Evolutionary conservation across 2,329 filamentous ascomycete species (phyloP).

Genomic region (Sarocladium strictum): DNA sequence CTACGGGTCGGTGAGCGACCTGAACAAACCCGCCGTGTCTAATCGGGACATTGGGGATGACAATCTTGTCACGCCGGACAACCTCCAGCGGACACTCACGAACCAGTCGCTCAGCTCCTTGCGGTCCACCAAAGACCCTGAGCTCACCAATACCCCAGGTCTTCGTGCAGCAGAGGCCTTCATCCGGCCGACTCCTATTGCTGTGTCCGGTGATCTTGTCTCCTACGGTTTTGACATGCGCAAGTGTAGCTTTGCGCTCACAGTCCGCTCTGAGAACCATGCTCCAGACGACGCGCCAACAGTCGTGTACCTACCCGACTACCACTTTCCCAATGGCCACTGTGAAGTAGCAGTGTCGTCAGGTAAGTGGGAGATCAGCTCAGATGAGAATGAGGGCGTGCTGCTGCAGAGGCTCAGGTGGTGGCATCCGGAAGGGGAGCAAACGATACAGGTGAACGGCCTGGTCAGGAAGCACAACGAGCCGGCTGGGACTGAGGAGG

Average conservation of each 20-base stretch:
- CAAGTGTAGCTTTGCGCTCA: slow-evolving; percentile 70
- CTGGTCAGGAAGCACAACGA: slow-evolving; percentile 59
- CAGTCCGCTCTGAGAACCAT: slow-evolving; percentile 54
- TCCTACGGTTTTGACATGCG: slow-evolving; percentile 77
- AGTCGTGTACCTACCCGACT: slow-evolving; percentile 80
- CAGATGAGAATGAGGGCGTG: slow-evolving; percentile 63
- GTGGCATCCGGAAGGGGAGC: slow-evolving; percentile 88
- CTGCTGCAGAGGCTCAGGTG: slow-evolving; percentile 74
- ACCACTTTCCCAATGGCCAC: slow-evolving; percentile 76
- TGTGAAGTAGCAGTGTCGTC: slow-evolving; percentile 70
- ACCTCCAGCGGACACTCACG: slow-evolving; percentile 67
- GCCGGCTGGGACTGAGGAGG: slow-evolving; percentile 56
- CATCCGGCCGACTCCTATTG: slow-evolving; percentile 75
- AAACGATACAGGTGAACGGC: slow-evolving; percentile 71
- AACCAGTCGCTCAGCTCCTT: slow-evolving; percentile 60
- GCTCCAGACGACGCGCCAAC: slow-evolving; percentile 64
- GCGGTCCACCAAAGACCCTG: slow-evolving; percentile 44
- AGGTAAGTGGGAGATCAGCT: slow-evolving; percentile 84
- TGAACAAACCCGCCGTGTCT: slow-evolving; percentile 18
- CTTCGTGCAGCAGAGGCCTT: slow-evolving; percentile 91
- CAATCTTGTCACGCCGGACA: slow-evolving; percentile 62
- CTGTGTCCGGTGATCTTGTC: slow-evolving; percentile 64
- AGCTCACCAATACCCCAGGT: slow-evolving; percentile 60
- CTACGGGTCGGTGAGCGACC: slow-evolving; percentile 40
- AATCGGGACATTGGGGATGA: slow-evolving; percentile 40